Base-by-base conservation (phyloP, 1,284 basidiomycete species). In the Ceratobasidium sp. region DNA sequence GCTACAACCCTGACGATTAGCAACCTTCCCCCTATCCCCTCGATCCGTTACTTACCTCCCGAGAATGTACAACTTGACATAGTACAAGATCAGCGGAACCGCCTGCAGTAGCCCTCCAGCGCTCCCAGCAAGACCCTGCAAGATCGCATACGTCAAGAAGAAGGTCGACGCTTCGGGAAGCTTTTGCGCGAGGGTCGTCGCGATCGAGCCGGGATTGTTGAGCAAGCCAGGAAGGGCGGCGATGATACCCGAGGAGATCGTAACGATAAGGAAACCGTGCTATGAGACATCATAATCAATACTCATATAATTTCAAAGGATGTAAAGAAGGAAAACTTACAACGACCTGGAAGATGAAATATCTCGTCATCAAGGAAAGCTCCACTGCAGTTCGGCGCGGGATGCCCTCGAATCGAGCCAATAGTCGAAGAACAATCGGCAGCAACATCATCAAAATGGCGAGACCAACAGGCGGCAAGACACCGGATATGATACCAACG, bases 161-260 rank as follows among this genome's bases (percentile, higher is more conserved):
- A 95, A 95, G 15, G 91, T 91, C 15, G 92, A 92, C 0, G 92
- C 93, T 17, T 87, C 86, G 3, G 94, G 93, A 54, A 95, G 88
- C 77, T 92, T 87, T 15, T 84, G 83, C 0, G 91, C 91, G 28
- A 94, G 86, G 2, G 85, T 85, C 0, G 80, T 89, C 46, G 85
- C 89, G 82, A 81, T 90, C 81, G 77, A 89, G 0, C 88, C 85
- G 0, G 92, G 92, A 79, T 90, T 87, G 46, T 88, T 82, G 54
- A 81, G 81, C 54, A 89, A 84, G 3, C 81, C 77, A 13, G 83
- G 82, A 38, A 88, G 84, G 0, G 88, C 83, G 6, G 84, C 82
- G 76, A 91, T 88, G 62, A 94, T 84, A 78, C 91, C 91, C 20
- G 90, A 90, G 20, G 89, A 87, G 61, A 94, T 83, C 0, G 92